Evolutionary conservation across 2,329 filamentous ascomycete genomes (phyloP).

Genomic region (Neobulgaria alba): DNA sequence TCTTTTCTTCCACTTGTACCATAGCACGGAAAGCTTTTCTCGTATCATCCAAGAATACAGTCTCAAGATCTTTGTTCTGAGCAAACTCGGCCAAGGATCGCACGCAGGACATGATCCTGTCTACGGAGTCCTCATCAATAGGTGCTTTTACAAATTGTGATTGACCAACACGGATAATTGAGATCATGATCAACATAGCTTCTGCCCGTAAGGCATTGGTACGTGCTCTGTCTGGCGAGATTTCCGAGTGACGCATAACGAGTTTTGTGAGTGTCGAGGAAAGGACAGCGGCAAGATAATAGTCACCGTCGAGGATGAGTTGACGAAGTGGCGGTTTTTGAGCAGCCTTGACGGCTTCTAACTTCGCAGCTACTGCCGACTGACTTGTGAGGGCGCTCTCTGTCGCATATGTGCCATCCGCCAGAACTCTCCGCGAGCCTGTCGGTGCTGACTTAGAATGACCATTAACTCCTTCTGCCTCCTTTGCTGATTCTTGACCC

Average conservation of each 20-base stretch:
- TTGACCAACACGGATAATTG: slow-evolving; percentile 93
- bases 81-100: slow-evolving; percentile 85
- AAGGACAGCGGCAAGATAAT: slow-evolving; percentile 91
- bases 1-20: slow-evolving; percentile 96
- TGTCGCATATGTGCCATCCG: slow-evolving; percentile 95
- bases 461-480: slow-evolving; percentile 65
- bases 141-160: slow-evolving; percentile 97
- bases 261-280: slow-evolving; percentile 93
- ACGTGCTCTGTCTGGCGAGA: slow-evolving; percentile 74
- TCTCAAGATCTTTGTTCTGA: slow-evolving; percentile 82
- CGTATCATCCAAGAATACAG: slow-evolving; percentile 89
- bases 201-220: slow-evolving; percentile 93
- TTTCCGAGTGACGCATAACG: slow-evolving; percentile 93
- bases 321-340: slow-evolving; percentile 93
- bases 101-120: slow-evolving; percentile 96
- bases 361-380: slow-evolving; percentile 77
- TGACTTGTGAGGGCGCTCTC: slow-evolving; percentile 93
- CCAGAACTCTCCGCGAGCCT: slow-evolving; percentile 83
- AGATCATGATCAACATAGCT: slow-evolving; percentile 99
- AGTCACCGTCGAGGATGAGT: slow-evolving; percentile 93
- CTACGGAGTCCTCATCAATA: slow-evolving; percentile 97
- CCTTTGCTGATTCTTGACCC: slow-evolving; percentile 53
- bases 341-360: slow-evolving; percentile 94
- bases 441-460: slow-evolving; percentile 71
- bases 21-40: slow-evolving; percentile 92